Percentiles rank a stretch among this genome's conserved stretches.
Conservation (phyloP, 176 grass and related monocot species). For the Canna indica region DNA sequence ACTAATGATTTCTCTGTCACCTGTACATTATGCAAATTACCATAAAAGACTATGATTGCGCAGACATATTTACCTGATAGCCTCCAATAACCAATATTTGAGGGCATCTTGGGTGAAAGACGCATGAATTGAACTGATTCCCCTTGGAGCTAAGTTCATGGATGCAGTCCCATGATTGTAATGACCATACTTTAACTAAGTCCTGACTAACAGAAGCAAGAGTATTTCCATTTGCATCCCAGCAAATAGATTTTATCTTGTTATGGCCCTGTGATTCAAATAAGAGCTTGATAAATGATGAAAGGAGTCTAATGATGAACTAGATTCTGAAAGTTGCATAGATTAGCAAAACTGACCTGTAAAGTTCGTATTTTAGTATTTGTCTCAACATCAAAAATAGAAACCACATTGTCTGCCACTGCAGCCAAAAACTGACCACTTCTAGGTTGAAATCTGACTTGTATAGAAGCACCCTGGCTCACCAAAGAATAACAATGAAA, state of each 20-base stretch:
- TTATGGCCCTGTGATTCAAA: slow-evolving; percentile 44
- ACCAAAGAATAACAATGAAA: slow-evolving; percentile 21
- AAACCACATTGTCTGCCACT: slow-evolving; percentile 53
- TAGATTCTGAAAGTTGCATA: neutral
- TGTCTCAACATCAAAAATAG: slow-evolving; percentile 68
- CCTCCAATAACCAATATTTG: slow-evolving; percentile 79
- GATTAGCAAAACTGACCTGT: slow-evolving; percentile 33
- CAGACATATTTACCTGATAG: slow-evolving; percentile 49
- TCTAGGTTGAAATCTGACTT: slow-evolving; percentile 79
- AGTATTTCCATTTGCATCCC: slow-evolving; percentile 76
- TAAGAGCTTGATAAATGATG: neutral
- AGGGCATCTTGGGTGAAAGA: slow-evolving; percentile 66
- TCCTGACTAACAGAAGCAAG: slow-evolving; percentile 86
- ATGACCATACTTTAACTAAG: slow-evolving; percentile 77
- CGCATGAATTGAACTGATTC: slow-evolving; percentile 80
- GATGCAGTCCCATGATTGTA: slow-evolving; percentile 33
- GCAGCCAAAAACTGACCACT: slow-evolving; percentile 72
- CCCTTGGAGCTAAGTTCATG: slow-evolving; percentile 73
- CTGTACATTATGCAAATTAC: too few relatives aligned
- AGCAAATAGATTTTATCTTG: slow-evolving; percentile 57
- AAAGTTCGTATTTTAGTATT: slow-evolving; percentile 29
- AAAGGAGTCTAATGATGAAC: neutral
- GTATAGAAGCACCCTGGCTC: slow-evolving; percentile 55
- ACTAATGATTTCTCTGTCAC: too few relatives aligned
- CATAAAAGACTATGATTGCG: neutral